Evolutionary conservation across 1,284 basidiomycete species (phyloP).

Genomic region (Erythrobasidium hasegawianum): DNA sequence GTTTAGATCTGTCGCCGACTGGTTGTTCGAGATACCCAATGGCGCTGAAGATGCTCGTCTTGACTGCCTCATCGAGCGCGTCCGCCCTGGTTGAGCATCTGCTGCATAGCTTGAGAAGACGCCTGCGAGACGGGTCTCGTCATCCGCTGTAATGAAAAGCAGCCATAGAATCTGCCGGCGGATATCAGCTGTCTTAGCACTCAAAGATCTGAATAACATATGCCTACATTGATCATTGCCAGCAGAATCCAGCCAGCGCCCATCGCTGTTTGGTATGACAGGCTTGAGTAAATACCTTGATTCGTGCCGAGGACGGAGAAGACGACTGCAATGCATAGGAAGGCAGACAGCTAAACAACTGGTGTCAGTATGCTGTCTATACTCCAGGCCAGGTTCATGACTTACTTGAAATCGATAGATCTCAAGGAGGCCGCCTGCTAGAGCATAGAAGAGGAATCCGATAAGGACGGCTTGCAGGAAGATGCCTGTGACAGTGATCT

Average conservation of each 20-base stretch:
- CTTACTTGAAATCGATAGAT: constrained; percentile 65
- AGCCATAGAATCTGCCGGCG: constrained; percentile 79
- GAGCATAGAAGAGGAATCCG: constrained; percentile 70
- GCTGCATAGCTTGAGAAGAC: constrained; percentile 84
- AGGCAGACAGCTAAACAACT: constrained; percentile 83
- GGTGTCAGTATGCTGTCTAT: too few relatives aligned
- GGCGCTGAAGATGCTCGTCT: constrained; percentile 21
- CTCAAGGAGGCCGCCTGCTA: constrained; percentile 75
- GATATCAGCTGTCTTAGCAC: too few relatives aligned
- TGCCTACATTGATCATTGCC: constrained; percentile 64
- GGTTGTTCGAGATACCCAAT: constrained; percentile 9
- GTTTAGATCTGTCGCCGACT: constrained; percentile 16
- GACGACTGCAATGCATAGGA: constrained; percentile 79
- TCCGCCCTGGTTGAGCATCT: constrained; percentile 56
- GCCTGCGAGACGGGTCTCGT: constrained; percentile 76
- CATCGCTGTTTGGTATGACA: constrained; percentile 57
- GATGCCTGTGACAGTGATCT: constrained; percentile 33
- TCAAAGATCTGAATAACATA: too few relatives aligned
- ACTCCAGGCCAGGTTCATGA: too few relatives aligned
- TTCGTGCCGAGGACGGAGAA: constrained; percentile 78
- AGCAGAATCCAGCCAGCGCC: constrained; percentile 92
- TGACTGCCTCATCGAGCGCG: constrained; percentile 27
- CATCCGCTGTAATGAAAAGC: constrained; percentile 92
- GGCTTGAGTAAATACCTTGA: constrained; percentile 51
- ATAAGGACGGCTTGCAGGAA: constrained; percentile 74